Evolutionary conservation across 352 stramenopile genomes (phyloP), one percentile per base, ranked within the genome.

Genomic region (Phytophthora tubulina): DNA sequence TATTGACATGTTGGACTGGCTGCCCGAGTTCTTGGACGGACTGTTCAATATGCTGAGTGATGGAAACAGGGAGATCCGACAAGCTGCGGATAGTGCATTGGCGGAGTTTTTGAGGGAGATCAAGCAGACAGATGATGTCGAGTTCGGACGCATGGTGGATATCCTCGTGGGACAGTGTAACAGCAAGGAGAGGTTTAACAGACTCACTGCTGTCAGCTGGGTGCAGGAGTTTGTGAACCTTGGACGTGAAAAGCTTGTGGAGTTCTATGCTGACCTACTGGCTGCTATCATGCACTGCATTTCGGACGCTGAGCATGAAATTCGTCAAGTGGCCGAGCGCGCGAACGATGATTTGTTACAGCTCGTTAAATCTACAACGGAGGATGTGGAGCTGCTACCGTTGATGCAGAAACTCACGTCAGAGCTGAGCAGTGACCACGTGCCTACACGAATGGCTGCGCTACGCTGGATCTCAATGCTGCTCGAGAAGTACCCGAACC

Each of bases 1-100:
- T 67, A 99, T 99, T 64, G 97, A 99, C 73, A 99, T 99, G 97
- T 88, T 99, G 57, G 98, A 99, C 79, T 99, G 97, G 85, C 75
- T 97, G 45, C 89, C 89, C 2, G 97, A 99, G 60, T 99, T 99
- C 81, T 76, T 99, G 10, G 98, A 99, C 70, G 98, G 98, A 0
- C 80, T 99, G 17, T 99, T 99, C 67, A 99, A 99, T 76, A 99
- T 99, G 98, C 81, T 99, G 2, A 99, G 96, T 68, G 98, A 99
- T 79, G 96, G 92, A 4, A 99, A 99, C 79, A 82, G 96, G 27
- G 97, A 99, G 79, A 99, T 99, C 57, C 93, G 97, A 33, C 97
- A 99, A 61, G 97, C 94, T 0, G 96, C 96, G 0, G 96, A 99
- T 78, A 97, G 91, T 53, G 96, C 96, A 8, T 74, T 99, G 15